Conservation (phyloP, 2,329 filamentous ascomycete genomes). For the Knufia petricola region DNA sequence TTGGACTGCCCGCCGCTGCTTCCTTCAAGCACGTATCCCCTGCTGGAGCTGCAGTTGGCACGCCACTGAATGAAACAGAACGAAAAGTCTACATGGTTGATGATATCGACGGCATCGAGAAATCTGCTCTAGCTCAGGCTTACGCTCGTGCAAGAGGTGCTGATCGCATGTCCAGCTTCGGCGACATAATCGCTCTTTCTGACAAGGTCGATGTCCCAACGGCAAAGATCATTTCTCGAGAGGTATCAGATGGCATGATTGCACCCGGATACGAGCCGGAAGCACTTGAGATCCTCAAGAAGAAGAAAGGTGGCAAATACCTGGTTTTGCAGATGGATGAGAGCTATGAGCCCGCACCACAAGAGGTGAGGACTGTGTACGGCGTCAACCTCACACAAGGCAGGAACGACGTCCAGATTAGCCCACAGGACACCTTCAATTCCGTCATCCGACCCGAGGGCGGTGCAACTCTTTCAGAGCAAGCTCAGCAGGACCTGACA, state of each 20-base stretch:
- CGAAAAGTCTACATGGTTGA: slow-evolving; percentile 98
- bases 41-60: slow-evolving; percentile 86
- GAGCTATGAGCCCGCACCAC: slow-evolving; percentile 62
- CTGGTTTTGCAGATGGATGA: slow-evolving; percentile 91
- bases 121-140: slow-evolving; percentile 78
- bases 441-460: slow-evolving; percentile 82
- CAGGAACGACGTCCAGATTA: slow-evolving; percentile 84
- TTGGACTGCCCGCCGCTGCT: slow-evolving; percentile 80
- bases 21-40: slow-evolving; percentile 99
- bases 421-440: slow-evolving; percentile 69
- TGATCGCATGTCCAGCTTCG: slow-evolving; percentile 97
- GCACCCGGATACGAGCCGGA: slow-evolving; percentile 77
- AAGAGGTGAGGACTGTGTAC: slow-evolving; percentile 80
- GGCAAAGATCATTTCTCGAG: slow-evolving; percentile 93
- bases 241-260: slow-evolving; percentile 95
- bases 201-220: slow-evolving; percentile 85
- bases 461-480: slow-evolving; percentile 60
- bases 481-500: slow-evolving; percentile 78
- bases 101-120: slow-evolving; percentile 81
- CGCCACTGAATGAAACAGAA: slow-evolving; percentile 76
- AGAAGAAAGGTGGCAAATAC: slow-evolving; percentile 98
- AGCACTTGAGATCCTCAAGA: slow-evolving; percentile 81
- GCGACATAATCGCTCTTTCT: slow-evolving; percentile 88
- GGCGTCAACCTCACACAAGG: slow-evolving; percentile 81
- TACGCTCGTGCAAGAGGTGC: slow-evolving; percentile 92